These are phyloP conservation scores for Beauveria bassiana DNA, from an alignment of 2,329 filamentous ascomycete genomes.

Conservation along the genomic window DNA sequence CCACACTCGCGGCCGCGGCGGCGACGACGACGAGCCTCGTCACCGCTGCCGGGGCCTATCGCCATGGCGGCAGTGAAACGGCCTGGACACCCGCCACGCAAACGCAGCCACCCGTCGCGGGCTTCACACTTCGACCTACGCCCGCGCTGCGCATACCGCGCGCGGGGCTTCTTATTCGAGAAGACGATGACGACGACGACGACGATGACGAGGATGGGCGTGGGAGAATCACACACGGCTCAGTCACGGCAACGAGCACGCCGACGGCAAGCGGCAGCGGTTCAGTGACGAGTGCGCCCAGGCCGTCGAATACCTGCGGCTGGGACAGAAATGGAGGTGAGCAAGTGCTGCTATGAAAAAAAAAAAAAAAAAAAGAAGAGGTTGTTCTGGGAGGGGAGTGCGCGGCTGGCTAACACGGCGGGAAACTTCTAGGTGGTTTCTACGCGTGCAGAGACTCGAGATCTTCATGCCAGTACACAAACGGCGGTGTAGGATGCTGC, in stretches of 20 bases:
- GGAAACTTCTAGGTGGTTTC: background rate
- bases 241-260: background rate
- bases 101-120: background rate
- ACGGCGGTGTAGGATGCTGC: conserved; percentile 1
- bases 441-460: background rate
- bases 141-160: background rate
- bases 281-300: background rate
- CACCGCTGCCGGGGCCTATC: background rate
- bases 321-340: conserved; percentile 3
- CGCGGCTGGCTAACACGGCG: background rate
- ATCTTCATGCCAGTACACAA: background rate
- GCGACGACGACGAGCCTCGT: background rate
- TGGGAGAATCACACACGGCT: background rate
- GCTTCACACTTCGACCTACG: background rate
- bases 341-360: background rate
- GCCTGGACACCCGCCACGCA: background rate
- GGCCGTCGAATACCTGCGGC: conserved; percentile 1
- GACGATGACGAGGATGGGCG: background rate
- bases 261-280: background rate
- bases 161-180: background rate
- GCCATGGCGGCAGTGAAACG: background rate
- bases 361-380: too few species aligned
- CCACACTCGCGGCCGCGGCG: background rate
- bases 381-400: too few species aligned
- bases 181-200: background rate